Base-by-base conservation (phyloP, 495 filamentous ascomycete species). In the Podospora conica region DNA sequence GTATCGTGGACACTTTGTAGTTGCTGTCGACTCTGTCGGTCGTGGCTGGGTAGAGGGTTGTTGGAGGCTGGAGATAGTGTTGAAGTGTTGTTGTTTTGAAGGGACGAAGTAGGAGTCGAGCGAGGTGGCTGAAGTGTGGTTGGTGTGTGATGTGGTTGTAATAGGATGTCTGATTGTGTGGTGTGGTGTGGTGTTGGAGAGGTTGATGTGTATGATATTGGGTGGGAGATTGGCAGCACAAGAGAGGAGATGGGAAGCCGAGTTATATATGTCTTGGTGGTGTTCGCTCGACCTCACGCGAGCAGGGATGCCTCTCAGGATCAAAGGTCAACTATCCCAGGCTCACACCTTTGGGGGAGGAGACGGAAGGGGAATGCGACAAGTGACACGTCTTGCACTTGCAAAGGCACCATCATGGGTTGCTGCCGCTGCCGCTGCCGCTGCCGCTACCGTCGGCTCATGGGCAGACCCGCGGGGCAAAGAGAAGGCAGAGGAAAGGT, bases 301-400 rank as follows among this genome's bases (percentile, higher is more conserved):
- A 48, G 40, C 40, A 48, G 40, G 40, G 40, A n/a, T 48, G 40
- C 40, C n/a, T 48, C 15, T 48, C 33, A n/a, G n/a, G 40, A 48
- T 48, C 15, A 48, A n/a, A 48, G 40, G 11, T 48, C 40, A 48
- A 48, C 40, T 48, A 18, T 40, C 33, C 33, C 6, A 48, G 40
- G 40, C 40, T 48, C 15, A n/a, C 33, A n/a, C 5, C 40, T 7
- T n/a, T 48, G 40, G 40, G 40, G 11, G 54, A 28, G 40, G 40
- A 18, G 54, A 28, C 63, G 63, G 58, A 33, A 55, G 54, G 33
- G 67, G 67, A 53, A 66, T 23, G 33, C 28, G 59, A 61, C 9
- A 31, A 61, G 33, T 61, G 29, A 33, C 29, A 63, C 59, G 33
- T 60, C 61, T 24, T 58, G 40, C 60, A 25, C 31, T 2, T 56